phyloP scores from a whole-genome alignment of 2,329 filamentous ascomycete species.

The Herpotrichia juniperi region DNA sequence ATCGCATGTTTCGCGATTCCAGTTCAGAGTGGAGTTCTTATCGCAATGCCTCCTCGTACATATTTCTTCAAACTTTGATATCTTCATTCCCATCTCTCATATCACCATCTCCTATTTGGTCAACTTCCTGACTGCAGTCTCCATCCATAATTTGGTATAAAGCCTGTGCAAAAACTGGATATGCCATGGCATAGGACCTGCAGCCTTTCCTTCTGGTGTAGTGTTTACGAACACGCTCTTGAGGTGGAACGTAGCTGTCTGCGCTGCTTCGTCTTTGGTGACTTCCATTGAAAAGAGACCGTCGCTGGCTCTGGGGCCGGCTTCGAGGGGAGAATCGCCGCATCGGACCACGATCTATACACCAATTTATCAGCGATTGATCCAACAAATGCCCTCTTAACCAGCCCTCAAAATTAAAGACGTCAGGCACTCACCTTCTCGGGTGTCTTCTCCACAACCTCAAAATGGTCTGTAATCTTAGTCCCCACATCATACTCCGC shows the following conservation, averaged over 20 bases:
- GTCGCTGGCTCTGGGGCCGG: slow-evolving; percentile 36
- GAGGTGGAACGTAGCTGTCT: slow-evolving; percentile 46
- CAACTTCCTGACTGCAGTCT: slow-evolving; percentile 46
- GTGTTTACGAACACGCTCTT: slow-evolving; percentile 49
- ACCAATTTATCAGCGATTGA: slow-evolving; percentile 9
- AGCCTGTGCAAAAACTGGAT: slow-evolving; percentile 41
- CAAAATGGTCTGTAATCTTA: slow-evolving; percentile 48
- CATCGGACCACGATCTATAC: slow-evolving; percentile 46
- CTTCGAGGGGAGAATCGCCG: slow-evolving; percentile 43
- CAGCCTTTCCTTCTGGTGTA: slow-evolving; percentile 39
- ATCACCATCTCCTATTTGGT: slow-evolving; percentile 25
- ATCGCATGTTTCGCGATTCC: neutral
- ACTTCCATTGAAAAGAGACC: slow-evolving; percentile 49
- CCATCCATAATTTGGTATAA: slow-evolving; percentile 51
- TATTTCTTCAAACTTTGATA: neutral
- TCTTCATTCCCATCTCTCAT: neutral
- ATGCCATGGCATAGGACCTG: slow-evolving; percentile 31
- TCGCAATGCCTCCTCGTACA: no score
- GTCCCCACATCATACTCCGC: slow-evolving; percentile 43
- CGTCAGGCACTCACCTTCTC: slow-evolving; percentile 37
- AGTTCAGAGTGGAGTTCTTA: neutral
- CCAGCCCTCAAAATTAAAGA: neutral
- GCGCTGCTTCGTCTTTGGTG: slow-evolving; percentile 40
- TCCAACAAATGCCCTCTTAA: neutral
- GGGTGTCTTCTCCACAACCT: slow-evolving; percentile 44